Conservation (phyloP, 192 early-diverging fungal genomes). For the Powellomyces hirtus region DNA sequence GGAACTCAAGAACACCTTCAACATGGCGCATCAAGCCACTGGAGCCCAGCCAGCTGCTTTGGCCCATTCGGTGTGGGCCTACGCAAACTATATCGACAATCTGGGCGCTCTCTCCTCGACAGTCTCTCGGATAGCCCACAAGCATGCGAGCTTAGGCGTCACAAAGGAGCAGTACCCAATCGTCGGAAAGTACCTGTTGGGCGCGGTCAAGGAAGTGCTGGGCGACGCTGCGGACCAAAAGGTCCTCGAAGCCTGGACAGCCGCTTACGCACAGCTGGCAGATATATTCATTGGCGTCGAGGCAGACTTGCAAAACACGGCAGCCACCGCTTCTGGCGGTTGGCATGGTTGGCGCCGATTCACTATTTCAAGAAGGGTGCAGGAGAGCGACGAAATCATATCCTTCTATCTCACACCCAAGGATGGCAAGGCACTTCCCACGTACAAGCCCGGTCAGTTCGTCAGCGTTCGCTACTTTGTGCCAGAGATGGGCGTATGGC, state of each 20-base stretch:
- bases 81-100: slow-evolving; percentile 5
- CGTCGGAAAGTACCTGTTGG: slow-evolving; percentile 1
- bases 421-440: background rate
- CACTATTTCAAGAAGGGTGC: background rate
- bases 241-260: background rate
- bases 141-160: slow-evolving; percentile 1
- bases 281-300: background rate
- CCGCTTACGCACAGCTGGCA: background rate
- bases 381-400: background rate
- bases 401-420: background rate
- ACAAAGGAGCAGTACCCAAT: background rate
- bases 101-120: background rate
- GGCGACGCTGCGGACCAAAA: background rate
- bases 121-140: slow-evolving; percentile 1
- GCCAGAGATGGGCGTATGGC: background rate
- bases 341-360: slow-evolving; percentile 3
- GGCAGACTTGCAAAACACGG: background rate
- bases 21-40: background rate
- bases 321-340: background rate
- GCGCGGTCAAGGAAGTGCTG: slow-evolving; percentile 1
- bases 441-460: background rate
- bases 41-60: background rate
- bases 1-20: slow-evolving; percentile 4
- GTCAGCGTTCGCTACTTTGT: background rate
- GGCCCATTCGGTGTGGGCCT: slow-evolving; percentile 10